Evolutionary conservation across 805 yeast species (phyloP).

Genomic region (Alloascoidea africana): DNA sequence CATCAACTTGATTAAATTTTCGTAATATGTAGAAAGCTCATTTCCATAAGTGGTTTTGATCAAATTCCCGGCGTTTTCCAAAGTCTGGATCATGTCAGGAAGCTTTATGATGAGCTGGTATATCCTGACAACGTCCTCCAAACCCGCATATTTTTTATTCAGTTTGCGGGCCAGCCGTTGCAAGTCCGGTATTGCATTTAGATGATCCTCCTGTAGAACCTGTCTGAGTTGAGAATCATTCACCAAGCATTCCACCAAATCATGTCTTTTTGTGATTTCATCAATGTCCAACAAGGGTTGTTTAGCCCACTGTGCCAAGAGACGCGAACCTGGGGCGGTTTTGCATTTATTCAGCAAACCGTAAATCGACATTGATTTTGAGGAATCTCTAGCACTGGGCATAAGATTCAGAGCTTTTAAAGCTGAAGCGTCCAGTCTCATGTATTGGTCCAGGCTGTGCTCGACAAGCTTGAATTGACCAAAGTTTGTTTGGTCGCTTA

Average conservation of each 20-base stretch:
- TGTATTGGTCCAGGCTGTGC: slow-evolving; percentile 63
- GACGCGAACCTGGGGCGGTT: slow-evolving; percentile 76
- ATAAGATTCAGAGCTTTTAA: slow-evolving; percentile 76
- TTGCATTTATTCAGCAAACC: slow-evolving; percentile 83
- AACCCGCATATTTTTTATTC: slow-evolving; percentile 32
- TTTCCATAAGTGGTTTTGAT: slow-evolving; percentile 38
- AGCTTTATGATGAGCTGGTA: slow-evolving; percentile 64
- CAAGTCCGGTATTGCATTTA: slow-evolving; percentile 71
- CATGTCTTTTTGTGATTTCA: slow-evolving; percentile 54
- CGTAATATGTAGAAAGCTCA: slow-evolving; percentile 34
- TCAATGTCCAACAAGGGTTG: slow-evolving; percentile 69
- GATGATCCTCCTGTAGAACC: slow-evolving; percentile 47
- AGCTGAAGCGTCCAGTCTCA: slow-evolving; percentile 88
- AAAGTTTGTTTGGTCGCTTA: slow-evolving; percentile 37
- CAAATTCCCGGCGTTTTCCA: slow-evolving; percentile 25
- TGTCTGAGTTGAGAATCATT: slow-evolving; percentile 55
- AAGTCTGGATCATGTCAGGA: slow-evolving; percentile 48
- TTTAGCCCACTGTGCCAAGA: slow-evolving; percentile 87
- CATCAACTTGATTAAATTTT: slow-evolving; percentile 48
- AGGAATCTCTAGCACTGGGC: slow-evolving; percentile 35
- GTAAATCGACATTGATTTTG: slow-evolving; percentile 47
- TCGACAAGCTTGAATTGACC: slow-evolving; percentile 37
- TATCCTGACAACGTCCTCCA: slow-evolving; percentile 82
- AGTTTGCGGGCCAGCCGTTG: slow-evolving; percentile 62
- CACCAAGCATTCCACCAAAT: slow-evolving; percentile 59